phyloP scores from a whole-genome alignment of 2,329 filamentous ascomycete species.

The Talaromyces sp. region DNA sequence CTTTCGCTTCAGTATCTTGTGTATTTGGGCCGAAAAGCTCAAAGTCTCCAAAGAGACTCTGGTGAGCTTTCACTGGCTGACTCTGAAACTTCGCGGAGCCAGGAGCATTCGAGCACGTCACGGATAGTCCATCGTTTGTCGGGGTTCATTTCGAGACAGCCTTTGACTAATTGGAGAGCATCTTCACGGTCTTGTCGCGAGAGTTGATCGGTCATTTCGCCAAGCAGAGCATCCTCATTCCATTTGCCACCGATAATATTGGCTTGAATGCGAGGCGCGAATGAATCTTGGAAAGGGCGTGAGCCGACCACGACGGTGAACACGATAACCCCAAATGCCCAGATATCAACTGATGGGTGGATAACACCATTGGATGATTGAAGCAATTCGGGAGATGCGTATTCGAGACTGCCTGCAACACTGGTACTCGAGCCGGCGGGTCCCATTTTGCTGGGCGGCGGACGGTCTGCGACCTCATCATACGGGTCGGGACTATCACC shows the following conservation, averaged over 20 bases:
- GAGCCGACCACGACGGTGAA: conserved; percentile 63
- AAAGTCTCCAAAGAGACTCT: conserved; percentile 42
- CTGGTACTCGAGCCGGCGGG: conserved; percentile 60
- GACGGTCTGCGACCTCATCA: conserved; percentile 49
- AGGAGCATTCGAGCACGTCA: conserved; percentile 58
- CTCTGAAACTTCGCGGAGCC: conserved; percentile 53
- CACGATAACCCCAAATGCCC: conserved; percentile 67
- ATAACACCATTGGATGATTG: conserved; percentile 44
- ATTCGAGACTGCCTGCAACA: conserved; percentile 62
- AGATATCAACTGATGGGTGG: conserved; percentile 63
- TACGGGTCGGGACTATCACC: conserved; percentile 54
- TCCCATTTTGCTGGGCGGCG: conserved; percentile 55
- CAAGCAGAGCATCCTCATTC: conserved; percentile 55
- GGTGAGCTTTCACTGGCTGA: conserved; percentile 33
- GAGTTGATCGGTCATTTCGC: conserved; percentile 41
- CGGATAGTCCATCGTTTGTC: conserved; percentile 60
- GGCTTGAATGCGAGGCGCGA: conserved; percentile 60
- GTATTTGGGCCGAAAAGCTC: conserved; percentile 16
- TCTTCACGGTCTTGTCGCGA: conserved; percentile 49
- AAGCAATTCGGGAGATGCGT: conserved; percentile 54
- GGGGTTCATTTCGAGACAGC: conserved; percentile 62
- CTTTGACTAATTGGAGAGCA: conserved; percentile 59
- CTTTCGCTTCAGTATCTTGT: neutral
- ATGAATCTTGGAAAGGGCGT: conserved; percentile 64
- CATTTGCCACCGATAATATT: conserved; percentile 64